Percentiles rank a stretch among this genome's conserved stretches.
Conservation (phyloP, 768 basidiomycete species). For the Lentinula edodes region DNA sequence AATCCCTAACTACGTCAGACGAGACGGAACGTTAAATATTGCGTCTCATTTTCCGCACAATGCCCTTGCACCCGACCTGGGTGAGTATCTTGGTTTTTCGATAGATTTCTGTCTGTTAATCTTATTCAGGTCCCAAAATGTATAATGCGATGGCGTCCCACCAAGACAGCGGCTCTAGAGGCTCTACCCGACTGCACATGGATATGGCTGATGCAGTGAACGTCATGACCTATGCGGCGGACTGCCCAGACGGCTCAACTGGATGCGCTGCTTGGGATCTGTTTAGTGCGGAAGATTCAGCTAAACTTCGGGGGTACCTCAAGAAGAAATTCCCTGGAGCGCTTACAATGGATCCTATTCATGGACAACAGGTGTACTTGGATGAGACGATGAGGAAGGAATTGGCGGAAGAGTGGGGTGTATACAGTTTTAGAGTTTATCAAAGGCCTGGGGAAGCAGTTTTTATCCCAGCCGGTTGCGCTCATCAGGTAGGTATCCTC, state of each 20-base stretch:
- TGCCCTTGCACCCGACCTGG: constrained; percentile 73
- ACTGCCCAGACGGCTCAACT: constrained; percentile 49
- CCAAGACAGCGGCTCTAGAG: constrained; percentile 64
- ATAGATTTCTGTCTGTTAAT: not conserved
- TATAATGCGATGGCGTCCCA: constrained; percentile 84
- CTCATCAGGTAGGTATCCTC: constrained; percentile 65
- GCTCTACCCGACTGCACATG: constrained; percentile 88
- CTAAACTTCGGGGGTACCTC: constrained; percentile 72
- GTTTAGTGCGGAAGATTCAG: constrained; percentile 75
- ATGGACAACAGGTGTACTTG: constrained; percentile 84
- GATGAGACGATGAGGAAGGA: constrained; percentile 63
- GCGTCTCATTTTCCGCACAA: constrained; percentile 86
- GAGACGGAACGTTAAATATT: constrained; percentile 85
- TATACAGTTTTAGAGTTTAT: constrained; percentile 79
- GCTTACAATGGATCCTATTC: constrained; percentile 74
- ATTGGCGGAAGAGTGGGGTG: constrained; percentile 60
- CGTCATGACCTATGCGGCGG: constrained; percentile 74
- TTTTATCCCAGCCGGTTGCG: constrained; percentile 92
- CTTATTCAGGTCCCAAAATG: constrained; percentile 77
- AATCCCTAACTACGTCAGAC: constrained; percentile 83
- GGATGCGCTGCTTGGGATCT: constrained; percentile 93
- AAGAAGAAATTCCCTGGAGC: constrained; percentile 52
- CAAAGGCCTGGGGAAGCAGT: constrained; percentile 91
- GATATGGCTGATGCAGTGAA: constrained; percentile 94
- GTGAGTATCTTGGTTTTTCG: constrained; percentile 29